A percentile compares a stretch with the other conserved stretches of the same genome.
Conservation (phyloP, 2,329 filamentous ascomycete species). For the Pseudogymnoascus sp. region DNA sequence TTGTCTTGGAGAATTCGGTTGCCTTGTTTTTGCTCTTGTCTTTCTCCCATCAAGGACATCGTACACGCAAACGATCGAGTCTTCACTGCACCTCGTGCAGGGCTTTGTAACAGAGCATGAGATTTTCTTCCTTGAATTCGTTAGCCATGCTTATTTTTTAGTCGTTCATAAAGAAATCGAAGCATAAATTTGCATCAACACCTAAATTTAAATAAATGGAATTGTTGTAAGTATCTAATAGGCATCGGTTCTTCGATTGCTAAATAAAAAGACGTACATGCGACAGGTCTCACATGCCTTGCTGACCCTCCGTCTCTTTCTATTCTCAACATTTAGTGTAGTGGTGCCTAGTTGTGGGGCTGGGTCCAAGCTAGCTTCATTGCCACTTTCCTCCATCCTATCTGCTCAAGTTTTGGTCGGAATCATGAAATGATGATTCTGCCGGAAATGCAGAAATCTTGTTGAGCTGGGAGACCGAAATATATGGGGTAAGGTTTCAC, state of each 20-base stretch:
- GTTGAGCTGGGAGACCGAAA: background rate
- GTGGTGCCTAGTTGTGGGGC: background rate
- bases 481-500: background rate
- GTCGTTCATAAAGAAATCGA: background rate
- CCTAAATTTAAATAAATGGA: background rate
- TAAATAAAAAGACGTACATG: conserved; percentile 1
- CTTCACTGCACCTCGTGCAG: conserved; percentile 1
- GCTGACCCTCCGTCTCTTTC: conserved; percentile 13
- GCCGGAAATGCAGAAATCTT: background rate
- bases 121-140: background rate
- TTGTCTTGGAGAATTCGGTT: background rate
- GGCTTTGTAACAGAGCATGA: conserved; percentile 3
- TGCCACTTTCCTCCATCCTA: background rate
- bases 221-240: background rate
- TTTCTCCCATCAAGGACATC: conserved; percentile 1
- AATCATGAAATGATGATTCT: background rate
- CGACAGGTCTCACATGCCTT: conserved; percentile 17
- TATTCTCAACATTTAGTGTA: background rate
- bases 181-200: background rate
- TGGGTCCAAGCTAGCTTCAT: background rate
- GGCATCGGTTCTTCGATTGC: background rate
- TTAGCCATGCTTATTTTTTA: background rate
- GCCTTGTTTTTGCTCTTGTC: conserved; percentile 19
- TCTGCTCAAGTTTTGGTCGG: background rate
- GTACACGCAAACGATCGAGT: background rate